Percentiles rank a stretch among this genome's conserved stretches.
These are phyloP conservation scores for Grosmannia huntii DNA, from an alignment of 2,329 filamentous ascomycete genomes.

Conservation along the genomic window DNA sequence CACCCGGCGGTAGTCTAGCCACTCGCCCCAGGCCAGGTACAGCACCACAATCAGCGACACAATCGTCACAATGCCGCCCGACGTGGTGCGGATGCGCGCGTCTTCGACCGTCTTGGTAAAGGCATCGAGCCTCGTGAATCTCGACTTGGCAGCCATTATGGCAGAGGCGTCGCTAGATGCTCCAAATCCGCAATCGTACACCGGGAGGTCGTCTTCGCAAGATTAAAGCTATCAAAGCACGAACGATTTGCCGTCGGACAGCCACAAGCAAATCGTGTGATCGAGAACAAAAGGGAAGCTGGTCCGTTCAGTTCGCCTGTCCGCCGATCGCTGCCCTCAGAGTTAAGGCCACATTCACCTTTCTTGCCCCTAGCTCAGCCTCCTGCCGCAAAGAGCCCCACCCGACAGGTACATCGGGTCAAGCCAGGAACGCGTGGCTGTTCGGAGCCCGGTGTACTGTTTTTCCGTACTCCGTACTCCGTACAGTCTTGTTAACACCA, in stretches of 20 bases:
- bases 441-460: not conserved
- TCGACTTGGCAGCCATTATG: conserved; percentile 74
- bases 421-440: conserved; percentile 6
- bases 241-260: not conserved
- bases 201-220: not conserved
- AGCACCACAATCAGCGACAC: conserved; percentile 77
- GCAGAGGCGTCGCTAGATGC: not conserved
- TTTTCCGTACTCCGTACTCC: conserved; percentile 6
- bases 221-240: not conserved
- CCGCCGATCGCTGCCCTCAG: not conserved
- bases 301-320: not conserved
- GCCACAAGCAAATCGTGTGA: not conserved
- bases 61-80: conserved; percentile 89
- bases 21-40: conserved; percentile 88
- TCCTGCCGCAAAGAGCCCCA: not conserved
- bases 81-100: conserved; percentile 89
- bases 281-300: not conserved
- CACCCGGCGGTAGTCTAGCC: conserved; percentile 80
- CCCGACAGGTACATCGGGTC: not conserved
- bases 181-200: not conserved
- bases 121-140: conserved; percentile 93
- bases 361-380: not conserved
- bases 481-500: not conserved
- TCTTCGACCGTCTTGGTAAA: conserved; percentile 99
- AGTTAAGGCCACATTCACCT: conserved; percentile 1